Evolutionary conservation across 805 yeast genomes (phyloP), one percentile per base, ranked within the genome.

Genomic region (Blastobotrys mokoenaii): DNA sequence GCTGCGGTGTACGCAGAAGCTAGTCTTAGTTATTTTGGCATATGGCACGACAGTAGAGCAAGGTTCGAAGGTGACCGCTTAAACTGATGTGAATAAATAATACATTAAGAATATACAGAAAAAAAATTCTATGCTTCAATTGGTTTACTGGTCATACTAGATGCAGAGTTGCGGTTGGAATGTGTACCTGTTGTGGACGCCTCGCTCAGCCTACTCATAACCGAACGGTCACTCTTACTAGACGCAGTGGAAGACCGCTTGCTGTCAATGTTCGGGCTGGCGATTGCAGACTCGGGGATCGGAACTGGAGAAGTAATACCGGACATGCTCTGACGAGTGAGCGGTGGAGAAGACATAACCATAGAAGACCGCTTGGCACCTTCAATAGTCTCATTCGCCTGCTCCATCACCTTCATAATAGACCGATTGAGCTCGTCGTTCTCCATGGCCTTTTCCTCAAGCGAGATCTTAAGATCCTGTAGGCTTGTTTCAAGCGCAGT

Each of bases 401-500:
- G 57, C 22, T 57, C 60, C 51, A 57, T 57, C 12, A 57, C 60
- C 33, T 51, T 52, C 12, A 43, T 44, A 34, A 61, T 54, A 9
- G 62, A 56, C 18, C 62, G 40, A 29, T 52, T 51, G 30, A 61
- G 51, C 41, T 59, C 63, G 40, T 62, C 65, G 46, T 62, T 62
- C 42, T 64, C 68, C 50, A 64, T 55, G 7, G 59, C 58, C 50
- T 56, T 56, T 38, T 63, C 66, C 46, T 64, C 67, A 3, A 64
- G 50, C 2, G 65, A 51, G 29, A 63, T 51, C 48, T 63, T 62
- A 20, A 59, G 52, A 34, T 63, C 68, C 38, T 57, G 60, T 27
- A 63, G 36, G 18, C 51, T 51, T 3, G 61, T 48, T 39, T 55
- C 58, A 11, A 61, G 56, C 14, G 56, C 52, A 1, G 51, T 44